Evolutionary conservation across 2,329 filamentous ascomycete species (phyloP).

Genomic region (Sordariomycetes sp.): DNA sequence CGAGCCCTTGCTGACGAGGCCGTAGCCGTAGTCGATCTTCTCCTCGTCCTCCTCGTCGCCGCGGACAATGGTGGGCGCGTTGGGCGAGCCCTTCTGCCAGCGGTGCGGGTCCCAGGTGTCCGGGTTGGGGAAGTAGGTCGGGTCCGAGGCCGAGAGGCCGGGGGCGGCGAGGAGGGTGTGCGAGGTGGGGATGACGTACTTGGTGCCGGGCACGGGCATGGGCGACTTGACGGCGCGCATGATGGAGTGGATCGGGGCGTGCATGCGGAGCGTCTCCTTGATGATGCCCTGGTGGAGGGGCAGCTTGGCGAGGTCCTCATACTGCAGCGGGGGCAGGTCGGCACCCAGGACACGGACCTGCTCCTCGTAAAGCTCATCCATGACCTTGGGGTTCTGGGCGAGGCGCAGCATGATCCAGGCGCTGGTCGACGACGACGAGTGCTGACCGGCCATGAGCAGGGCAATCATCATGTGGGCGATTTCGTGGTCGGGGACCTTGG

Average conservation of each 20-base stretch:
- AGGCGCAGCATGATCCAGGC: conserved; percentile 78
- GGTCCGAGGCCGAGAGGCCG: conserved; percentile 62
- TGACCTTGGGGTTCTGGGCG: conserved; percentile 61
- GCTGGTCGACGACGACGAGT: conserved; percentile 73
- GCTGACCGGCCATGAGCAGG: conserved; percentile 81
- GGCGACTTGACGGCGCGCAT: conserved; percentile 84
- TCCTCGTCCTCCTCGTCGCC: conserved; percentile 47
- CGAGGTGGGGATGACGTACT: conserved; percentile 66
- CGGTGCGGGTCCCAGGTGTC: conserved; percentile 80
- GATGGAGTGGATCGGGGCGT: conserved; percentile 91
- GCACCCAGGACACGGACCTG: conserved; percentile 61
- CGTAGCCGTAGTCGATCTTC: conserved; percentile 89
- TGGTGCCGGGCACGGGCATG: conserved; percentile 71
- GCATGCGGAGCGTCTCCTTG: conserved; percentile 83
- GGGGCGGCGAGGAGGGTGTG: conserved; percentile 78
- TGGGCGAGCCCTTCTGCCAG: conserved; percentile 58
- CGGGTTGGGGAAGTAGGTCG: conserved; percentile 70
- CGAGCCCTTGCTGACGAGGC: conserved; percentile 81
- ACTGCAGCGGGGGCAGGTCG: conserved; percentile 54
- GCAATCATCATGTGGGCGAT: conserved; percentile 92
- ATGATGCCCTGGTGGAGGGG: conserved; percentile 74
- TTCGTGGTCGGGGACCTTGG: conserved; percentile 65
- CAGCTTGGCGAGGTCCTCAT: conserved; percentile 66
- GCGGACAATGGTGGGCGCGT: conserved; percentile 31
- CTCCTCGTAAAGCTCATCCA: conserved; percentile 73